phyloP scores from a whole-genome alignment of 257 asterid species.

The Solanum pimpinellifolium region DNA sequence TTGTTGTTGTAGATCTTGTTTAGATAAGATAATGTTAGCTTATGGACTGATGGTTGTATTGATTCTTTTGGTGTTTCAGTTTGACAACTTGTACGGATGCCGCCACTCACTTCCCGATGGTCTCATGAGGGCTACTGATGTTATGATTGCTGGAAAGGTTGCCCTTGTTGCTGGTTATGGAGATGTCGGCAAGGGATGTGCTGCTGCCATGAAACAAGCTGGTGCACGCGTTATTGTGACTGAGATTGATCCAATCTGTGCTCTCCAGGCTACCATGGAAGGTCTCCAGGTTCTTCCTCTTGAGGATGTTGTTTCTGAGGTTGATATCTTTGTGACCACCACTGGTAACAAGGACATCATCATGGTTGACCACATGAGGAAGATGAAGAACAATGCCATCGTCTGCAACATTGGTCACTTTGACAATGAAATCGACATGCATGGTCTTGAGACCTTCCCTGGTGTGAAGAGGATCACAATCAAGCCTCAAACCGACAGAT shows the following conservation, averaged over 20 bases:
- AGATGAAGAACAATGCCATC: constrained; percentile 54
- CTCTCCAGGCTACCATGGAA: constrained; percentile 59
- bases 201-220: constrained; percentile 46
- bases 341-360: constrained; percentile 61
- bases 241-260: constrained; percentile 56
- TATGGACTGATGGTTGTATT: neutral
- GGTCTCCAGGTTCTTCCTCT: constrained; percentile 49
- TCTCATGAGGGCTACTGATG: constrained; percentile 56
- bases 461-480: constrained; percentile 46
- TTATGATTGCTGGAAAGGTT: constrained; percentile 56
- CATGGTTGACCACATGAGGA: constrained; percentile 50
- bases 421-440: constrained; percentile 56
- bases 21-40: neutral
- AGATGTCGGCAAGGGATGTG: constrained; percentile 62
- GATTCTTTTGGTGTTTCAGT: constrained; percentile 10
- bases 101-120: constrained; percentile 63
- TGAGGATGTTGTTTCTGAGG: constrained; percentile 39
- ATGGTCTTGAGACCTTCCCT: constrained; percentile 43
- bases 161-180: constrained; percentile 46
- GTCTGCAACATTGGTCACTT: constrained; percentile 69
- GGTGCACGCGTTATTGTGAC: constrained; percentile 56
- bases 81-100: constrained; percentile 61
- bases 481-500: constrained; percentile 54
- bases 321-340: constrained; percentile 58
- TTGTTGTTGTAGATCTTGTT: neutral